Percentiles rank a stretch among this genome's conserved stretches.
These are phyloP conservation scores for Eucalyptus shirleyi DNA, from an alignment of 345 rosid species.

Conservation along the genomic window DNA sequence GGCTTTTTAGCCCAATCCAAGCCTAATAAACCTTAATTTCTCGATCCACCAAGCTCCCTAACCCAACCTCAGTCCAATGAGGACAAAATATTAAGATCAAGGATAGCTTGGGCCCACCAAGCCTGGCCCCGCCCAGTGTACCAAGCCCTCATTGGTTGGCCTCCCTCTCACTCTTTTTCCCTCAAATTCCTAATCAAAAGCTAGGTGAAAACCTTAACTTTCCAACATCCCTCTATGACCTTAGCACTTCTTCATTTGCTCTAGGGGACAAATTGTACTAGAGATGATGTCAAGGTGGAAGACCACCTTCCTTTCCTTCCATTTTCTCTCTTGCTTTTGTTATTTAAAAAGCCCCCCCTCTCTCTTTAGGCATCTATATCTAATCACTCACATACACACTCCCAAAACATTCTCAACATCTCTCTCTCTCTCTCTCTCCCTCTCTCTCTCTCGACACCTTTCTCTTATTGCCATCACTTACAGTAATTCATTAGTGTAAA, in stretches of 20 bases:
- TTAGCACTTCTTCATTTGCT: neutral
- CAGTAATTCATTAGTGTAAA: too few species aligned
- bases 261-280: neutral
- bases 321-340: too few species aligned
- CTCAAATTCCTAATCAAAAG: neutral
- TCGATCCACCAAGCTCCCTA: neutral
- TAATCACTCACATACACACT: too few species aligned
- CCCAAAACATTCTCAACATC: too few species aligned
- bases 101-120: neutral
- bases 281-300: neutral
- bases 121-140: fast-evolving
- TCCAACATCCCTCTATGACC: neutral
- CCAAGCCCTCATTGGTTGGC: neutral
- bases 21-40: neutral
- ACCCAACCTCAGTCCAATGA: neutral
- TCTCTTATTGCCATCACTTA: too few species aligned
- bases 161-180: neutral
- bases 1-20: neutral
- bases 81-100: neutral
- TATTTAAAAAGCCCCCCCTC: too few species aligned
- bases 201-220: neutral
- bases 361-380: too few species aligned
- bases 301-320: neutral
- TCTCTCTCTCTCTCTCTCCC: neutral
- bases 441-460: too few species aligned